Evolutionary conservation across 2,329 filamentous ascomycete genomes (phyloP).

Genomic region (Sporothrix schenckii): DNA sequence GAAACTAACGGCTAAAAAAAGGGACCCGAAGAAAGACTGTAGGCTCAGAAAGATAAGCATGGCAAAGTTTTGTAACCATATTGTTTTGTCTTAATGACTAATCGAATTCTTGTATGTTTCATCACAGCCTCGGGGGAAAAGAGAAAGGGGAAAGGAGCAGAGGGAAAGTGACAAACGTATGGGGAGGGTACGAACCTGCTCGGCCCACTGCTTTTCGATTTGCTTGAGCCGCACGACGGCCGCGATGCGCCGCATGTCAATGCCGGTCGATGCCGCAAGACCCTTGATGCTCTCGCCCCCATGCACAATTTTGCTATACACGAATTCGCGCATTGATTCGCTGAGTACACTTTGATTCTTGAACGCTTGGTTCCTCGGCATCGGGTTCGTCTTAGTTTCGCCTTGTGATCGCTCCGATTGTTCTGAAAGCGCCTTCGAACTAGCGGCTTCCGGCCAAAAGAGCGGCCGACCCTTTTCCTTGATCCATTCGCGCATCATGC

Average conservation of each 20-base stretch:
- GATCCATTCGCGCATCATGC: slow-evolving; percentile 18
- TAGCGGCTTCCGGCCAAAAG: background rate
- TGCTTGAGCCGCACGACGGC: slow-evolving; percentile 85
- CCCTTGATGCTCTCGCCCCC: slow-evolving; percentile 70
- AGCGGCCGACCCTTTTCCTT: background rate
- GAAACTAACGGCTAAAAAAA: background rate
- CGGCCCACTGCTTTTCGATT: slow-evolving; percentile 76
- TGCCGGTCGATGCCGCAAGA: slow-evolving; percentile 74
- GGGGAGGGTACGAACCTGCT: slow-evolving; percentile 63
- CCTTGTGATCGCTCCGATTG: background rate
- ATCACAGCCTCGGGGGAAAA: slow-evolving; percentile 50
- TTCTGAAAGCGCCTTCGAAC: background rate
- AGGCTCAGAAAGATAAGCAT: slow-evolving; percentile 67
- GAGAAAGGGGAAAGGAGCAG: slow-evolving; percentile 4
- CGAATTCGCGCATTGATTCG: slow-evolving; percentile 70
- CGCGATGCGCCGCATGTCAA: slow-evolving; percentile 82
- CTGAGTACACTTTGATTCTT: slow-evolving; percentile 72
- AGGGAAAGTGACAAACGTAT: slow-evolving; percentile 4
- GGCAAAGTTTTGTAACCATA: slow-evolving; percentile 73
- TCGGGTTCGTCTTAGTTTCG: slow-evolving; percentile 53
- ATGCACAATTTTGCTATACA: slow-evolving; percentile 70
- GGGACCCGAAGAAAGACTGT: slow-evolving; percentile 24
- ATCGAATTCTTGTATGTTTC: slow-evolving; percentile 74
- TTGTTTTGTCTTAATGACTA: slow-evolving; percentile 97
- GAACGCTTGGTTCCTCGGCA: slow-evolving; percentile 74